Percentiles rank a stretch among this genome's conserved stretches.
Conservation (phyloP, 2,329 filamentous ascomycete species). For the Diaporthe velutina region DNA sequence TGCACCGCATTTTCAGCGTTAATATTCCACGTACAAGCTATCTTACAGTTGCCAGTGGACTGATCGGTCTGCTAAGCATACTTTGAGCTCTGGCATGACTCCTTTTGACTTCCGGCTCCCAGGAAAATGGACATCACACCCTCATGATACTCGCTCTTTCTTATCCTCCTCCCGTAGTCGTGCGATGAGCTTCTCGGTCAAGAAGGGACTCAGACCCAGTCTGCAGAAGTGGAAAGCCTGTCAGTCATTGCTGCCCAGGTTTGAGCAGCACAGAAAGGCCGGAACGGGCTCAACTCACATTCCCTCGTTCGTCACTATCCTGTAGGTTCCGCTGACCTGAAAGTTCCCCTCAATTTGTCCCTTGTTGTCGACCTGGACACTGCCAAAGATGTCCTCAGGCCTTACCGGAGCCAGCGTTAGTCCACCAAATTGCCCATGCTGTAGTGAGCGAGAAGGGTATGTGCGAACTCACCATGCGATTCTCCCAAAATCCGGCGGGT, state of each 20-base stretch:
- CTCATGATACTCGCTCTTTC: constrained; percentile 33
- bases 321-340: constrained; percentile 68
- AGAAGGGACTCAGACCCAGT: constrained; percentile 38
- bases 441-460: not conserved
- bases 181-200: constrained; percentile 38
- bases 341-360: constrained; percentile 71
- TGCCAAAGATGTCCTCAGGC: constrained; percentile 78
- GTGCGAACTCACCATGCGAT: constrained; percentile 65
- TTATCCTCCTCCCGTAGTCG: constrained; percentile 36
- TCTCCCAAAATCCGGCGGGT: constrained; percentile 75
- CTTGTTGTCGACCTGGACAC: constrained; percentile 71
- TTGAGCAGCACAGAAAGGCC: not conserved
- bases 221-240: not conserved
- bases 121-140: too few species aligned
- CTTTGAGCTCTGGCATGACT: not conserved
- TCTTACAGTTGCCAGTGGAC: not conserved
- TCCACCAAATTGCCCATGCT: not conserved
- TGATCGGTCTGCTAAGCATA: not conserved
- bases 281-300: constrained; percentile 32
- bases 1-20: not conserved
- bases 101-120: not conserved
- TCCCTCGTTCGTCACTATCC: constrained; percentile 40
- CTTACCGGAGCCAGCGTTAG: constrained; percentile 36
- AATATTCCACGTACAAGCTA: not conserved
- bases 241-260: not conserved